Evolutionary conservation across 345 rosid genomes (phyloP), one percentile per base, ranked within the genome.

Genomic region (Durio zibethinus): DNA sequence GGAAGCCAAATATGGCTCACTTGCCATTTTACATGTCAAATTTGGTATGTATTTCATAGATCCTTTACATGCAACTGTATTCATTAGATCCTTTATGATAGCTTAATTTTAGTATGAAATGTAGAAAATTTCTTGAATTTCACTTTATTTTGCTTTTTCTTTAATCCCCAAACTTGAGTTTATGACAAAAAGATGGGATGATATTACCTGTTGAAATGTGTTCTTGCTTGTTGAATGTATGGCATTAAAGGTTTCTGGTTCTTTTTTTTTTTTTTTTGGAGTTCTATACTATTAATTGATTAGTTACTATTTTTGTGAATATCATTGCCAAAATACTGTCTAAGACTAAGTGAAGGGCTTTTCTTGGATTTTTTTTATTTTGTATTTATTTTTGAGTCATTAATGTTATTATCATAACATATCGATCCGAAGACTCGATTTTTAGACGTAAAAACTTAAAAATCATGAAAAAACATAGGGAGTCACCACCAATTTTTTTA

Each of bases 1-100:
- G 82, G 97, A 96, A 84, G 92, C 93, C 38, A 93, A 90, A 84
- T 87, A 89, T 65, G 90, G 95, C 73, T 89, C 97, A 48, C 95
- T 96, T 59, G 79, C 90, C 65, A 83, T 96, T 81, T 83, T 96
- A 88, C 87, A 93, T 79, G 87, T 96, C 73, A 91, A 92, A 87
- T 88, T 87, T 83, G 99, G 99, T 93, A 87, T 72, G 89, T 48
- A 73, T 71, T 76, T 11, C 42, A n/a, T 12, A n/a, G 18, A 66
- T 77, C 53, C 71, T 21, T 35, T 63, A 62, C 43, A 8, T 63
- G 70, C 12, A n/a, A 48, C 4, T 65, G 70, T 27, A 64, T 38
- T 64, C 12, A 64, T 36, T 18, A 29, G 53, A 74, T 79, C 64
- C 72, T 62, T 27, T 53, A 33, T 35, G 11, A 31, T 14, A 48